A percentile compares a stretch with the other conserved stretches of the same genome.
Evolutionary conservation across 108 stramenopile genomes (phyloP).

Genomic region (Nannochloropsis salina): DNA sequence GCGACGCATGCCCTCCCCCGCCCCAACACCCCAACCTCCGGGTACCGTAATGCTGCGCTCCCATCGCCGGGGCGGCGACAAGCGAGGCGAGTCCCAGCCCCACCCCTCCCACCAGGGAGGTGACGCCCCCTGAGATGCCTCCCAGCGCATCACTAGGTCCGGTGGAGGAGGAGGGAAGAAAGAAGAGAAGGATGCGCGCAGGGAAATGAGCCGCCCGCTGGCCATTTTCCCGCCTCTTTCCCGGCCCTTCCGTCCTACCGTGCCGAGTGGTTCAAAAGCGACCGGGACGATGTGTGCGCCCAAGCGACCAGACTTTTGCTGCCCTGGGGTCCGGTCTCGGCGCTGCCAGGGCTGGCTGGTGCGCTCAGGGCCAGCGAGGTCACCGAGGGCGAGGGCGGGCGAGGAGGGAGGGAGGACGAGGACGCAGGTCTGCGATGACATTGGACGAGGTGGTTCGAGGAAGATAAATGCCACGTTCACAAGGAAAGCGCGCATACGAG

Average conservation of each 20-base stretch:
- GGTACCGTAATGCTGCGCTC: neutral
- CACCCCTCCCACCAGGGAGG: neutral
- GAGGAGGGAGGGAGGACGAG: neutral
- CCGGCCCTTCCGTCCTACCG: neutral
- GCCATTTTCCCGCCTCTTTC: neutral
- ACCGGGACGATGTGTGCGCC: neutral
- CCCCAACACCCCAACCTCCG: no score
- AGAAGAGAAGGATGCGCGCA: neutral
- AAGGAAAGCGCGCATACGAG: no score
- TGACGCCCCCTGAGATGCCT: neutral
- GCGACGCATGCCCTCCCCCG: neutral
- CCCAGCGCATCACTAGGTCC: neutral
- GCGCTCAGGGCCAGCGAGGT: no score
- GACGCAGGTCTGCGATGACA: neutral
- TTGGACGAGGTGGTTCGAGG: neutral
- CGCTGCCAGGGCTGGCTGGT: neutral
- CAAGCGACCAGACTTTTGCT: neutral
- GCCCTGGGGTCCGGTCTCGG: neutral
- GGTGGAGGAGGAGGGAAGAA: neutral
- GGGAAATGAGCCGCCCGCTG: neutral
- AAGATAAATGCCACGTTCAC: no score
- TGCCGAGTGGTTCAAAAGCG: neutral
- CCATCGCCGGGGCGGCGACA: neutral
- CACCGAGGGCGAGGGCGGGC: neutral
- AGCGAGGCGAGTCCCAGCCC: neutral